Percentiles rank a stretch among this genome's conserved stretches.
phyloP scores from a whole-genome alignment of 169 alveolate genomes.

The Plasmodium berghei region DNA sequence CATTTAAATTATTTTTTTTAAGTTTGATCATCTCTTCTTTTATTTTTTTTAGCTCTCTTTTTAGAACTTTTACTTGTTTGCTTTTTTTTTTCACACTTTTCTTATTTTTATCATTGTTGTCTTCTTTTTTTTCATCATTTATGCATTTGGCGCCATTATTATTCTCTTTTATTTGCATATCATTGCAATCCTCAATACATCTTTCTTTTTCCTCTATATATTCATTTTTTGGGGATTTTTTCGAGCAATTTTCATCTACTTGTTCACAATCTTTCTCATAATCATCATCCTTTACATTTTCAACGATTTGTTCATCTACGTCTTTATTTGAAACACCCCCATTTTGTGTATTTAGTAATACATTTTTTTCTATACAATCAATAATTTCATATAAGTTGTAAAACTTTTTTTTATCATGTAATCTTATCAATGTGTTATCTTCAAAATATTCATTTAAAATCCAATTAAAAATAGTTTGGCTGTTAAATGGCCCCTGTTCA shows the following conservation, averaged over 20 bases:
- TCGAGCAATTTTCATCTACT: background rate
- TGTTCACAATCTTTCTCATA: background rate
- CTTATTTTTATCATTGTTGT: background rate
- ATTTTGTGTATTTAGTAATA: conserved; percentile 11
- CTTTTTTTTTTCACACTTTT: conserved; percentile 2
- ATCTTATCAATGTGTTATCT: conserved; percentile 74
- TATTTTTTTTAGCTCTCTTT: conserved; percentile 61
- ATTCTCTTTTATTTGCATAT: background rate
- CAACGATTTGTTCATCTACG: background rate
- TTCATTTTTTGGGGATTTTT: background rate
- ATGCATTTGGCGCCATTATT: background rate
- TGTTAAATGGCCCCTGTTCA: conserved; percentile 81
- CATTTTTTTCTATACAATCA: conserved; percentile 64
- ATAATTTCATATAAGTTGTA: conserved; percentile 59
- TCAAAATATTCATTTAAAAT: conserved; percentile 77
- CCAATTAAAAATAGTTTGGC: conserved; percentile 81
- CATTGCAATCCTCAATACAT: background rate
- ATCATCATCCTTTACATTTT: background rate
- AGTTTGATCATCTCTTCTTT: conserved; percentile 70
- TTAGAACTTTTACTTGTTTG: conserved; percentile 51
- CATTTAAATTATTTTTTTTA: conserved; percentile 16
- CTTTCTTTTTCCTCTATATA: background rate
- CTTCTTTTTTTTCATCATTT: background rate
- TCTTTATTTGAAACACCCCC: background rate
- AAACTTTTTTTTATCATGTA: conserved; percentile 63